Percentiles rank a stretch among this genome's conserved stretches.
phyloP scores from a whole-genome alignment of 371 early-diverging fungal genomes.

The Haplosporangium sp. region DNA sequence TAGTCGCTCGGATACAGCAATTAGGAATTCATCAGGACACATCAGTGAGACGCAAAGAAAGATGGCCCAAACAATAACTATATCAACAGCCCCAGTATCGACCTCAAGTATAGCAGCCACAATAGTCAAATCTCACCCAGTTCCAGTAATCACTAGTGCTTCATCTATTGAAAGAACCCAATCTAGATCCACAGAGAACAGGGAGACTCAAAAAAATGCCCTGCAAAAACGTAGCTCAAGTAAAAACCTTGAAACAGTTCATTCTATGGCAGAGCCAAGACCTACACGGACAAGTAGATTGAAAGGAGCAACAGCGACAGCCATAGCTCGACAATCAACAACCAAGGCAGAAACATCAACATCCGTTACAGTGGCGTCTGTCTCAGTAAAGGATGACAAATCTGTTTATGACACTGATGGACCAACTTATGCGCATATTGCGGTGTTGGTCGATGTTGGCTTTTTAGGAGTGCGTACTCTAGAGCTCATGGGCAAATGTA shows the following conservation, averaged over 20 bases:
- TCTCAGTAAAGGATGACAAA: not conserved
- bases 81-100: not conserved
- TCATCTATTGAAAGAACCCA: not conserved
- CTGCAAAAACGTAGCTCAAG: constrained; percentile 9
- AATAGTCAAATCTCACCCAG: not conserved
- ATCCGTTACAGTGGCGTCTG: not conserved
- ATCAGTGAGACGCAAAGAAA: not conserved
- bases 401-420: constrained; percentile 23
- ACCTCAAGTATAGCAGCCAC: not conserved
- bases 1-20: not conserved
- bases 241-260: not conserved
- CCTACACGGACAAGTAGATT: not conserved
- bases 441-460: constrained; percentile 39
- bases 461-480: constrained; percentile 29
- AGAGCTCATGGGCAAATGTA: constrained; percentile 18
- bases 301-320: not conserved
- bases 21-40: not conserved
- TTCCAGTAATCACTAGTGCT: not conserved
- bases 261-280: not conserved
- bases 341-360: not conserved
- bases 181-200: not conserved
- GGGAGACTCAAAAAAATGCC: not conserved
- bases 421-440: constrained; percentile 39
- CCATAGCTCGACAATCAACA: not conserved
- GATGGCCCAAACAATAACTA: not conserved